phyloP scores from a whole-genome alignment of 208 protist species.

The Wallacemonas sp. region DNA sequence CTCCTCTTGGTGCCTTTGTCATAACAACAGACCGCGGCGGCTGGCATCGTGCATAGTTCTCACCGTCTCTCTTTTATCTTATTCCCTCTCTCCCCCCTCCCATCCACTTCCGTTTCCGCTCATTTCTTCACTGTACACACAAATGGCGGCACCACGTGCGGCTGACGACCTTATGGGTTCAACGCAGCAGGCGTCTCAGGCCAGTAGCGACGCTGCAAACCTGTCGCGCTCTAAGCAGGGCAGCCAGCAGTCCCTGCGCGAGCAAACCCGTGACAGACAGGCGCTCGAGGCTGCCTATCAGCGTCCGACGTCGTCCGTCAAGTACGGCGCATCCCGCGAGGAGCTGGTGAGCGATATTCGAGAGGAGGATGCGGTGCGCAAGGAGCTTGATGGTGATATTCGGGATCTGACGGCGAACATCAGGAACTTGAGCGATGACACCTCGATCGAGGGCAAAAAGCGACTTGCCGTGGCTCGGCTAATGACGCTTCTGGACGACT shows the following conservation, averaged over 20 bases:
- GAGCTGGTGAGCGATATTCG: slow-evolving; percentile 66
- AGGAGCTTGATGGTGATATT: slow-evolving; percentile 47
- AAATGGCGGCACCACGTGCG: slow-evolving; percentile 1
- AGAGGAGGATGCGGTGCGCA: slow-evolving; percentile 46
- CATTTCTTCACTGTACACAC: background rate
- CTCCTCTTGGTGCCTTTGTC: too few relatives aligned
- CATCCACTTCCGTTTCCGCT: too few relatives aligned
- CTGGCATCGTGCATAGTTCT: too few relatives aligned
- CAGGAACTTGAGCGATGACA: slow-evolving; percentile 37
- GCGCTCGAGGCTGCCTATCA: slow-evolving; percentile 38
- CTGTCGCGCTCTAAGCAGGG: slow-evolving; percentile 10
- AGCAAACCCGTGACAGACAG: slow-evolving; percentile 16
- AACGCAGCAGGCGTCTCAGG: slow-evolving; percentile 1
- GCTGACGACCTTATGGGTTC: background rate
- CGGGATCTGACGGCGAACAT: slow-evolving; percentile 45
- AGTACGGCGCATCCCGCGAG: slow-evolving; percentile 29
- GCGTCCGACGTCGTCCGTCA: slow-evolving; percentile 7
- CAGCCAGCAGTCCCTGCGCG: slow-evolving; percentile 1
- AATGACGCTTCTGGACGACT: slow-evolving; percentile 79
- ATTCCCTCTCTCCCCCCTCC: too few relatives aligned
- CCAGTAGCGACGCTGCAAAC: background rate
- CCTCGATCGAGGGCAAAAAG: slow-evolving; percentile 47
- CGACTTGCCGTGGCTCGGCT: slow-evolving; percentile 65
- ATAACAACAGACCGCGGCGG: too few relatives aligned
- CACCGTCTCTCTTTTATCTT: too few relatives aligned